Percentiles rank a stretch among this genome's conserved stretches.
Conservation (phyloP, 352 stramenopile genomes). For the Phytophthora melonis region DNA sequence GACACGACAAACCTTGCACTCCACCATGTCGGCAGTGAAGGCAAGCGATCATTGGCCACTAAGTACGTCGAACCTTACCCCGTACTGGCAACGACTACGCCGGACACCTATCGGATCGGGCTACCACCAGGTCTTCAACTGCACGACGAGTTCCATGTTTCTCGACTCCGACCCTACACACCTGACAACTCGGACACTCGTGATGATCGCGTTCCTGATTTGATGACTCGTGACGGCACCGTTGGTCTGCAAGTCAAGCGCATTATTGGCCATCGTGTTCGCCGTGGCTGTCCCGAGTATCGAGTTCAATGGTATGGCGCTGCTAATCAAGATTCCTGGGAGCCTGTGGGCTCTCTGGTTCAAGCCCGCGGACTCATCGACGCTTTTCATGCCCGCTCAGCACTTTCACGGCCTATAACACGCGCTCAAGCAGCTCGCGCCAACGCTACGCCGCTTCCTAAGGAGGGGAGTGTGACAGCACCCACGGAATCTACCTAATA, state of each 20-base stretch:
- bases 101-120: constrained; percentile 5
- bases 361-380: too few species aligned
- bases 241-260: constrained; percentile 5
- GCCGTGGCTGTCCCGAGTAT: too few species aligned
- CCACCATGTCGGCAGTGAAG: neutral
- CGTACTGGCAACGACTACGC: neutral
- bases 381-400: too few species aligned
- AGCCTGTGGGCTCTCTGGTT: too few species aligned
- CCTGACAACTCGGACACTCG: neutral
- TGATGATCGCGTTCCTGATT: neutral
- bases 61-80: constrained; percentile 9
- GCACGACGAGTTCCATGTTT: constrained; percentile 13
- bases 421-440: too few species aligned
- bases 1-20: constrained; percentile 8
- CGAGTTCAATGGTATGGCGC: too few species aligned
- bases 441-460: too few species aligned
- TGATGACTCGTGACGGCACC: constrained; percentile 9
- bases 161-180: constrained; percentile 2
- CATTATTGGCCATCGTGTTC: too few species aligned
- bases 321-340: too few species aligned
- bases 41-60: constrained; percentile 1
- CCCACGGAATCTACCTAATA: too few species aligned
- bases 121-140: constrained; percentile 7
- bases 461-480: too few species aligned
- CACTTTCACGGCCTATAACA: too few species aligned